Evolutionary conservation across 2,329 filamentous ascomycete genomes (phyloP).

Genomic region (Boeremia exigua): DNA sequence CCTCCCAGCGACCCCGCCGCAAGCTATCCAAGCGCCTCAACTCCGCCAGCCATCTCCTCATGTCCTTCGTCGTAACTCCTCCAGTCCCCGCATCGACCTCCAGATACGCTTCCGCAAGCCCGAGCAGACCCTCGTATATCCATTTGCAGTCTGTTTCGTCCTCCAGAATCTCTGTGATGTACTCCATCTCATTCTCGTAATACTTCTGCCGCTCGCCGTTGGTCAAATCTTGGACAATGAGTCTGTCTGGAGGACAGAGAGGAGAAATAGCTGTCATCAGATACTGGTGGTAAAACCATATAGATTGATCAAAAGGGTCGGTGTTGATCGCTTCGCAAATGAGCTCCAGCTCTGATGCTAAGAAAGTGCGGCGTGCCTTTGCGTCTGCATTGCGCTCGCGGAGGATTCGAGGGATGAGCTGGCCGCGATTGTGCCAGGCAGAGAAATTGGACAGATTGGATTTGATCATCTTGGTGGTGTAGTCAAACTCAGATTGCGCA

Average conservation of each 20-base stretch:
- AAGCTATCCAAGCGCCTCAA: conserved; percentile 75
- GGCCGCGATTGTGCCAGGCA: conserved; percentile 91
- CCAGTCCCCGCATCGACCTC: conserved; percentile 52
- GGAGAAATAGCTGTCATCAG: conserved; percentile 70
- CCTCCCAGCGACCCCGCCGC: conserved; percentile 75
- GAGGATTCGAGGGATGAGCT: conserved; percentile 78
- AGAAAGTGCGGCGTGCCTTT: conserved; percentile 67
- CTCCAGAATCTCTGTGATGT: conserved; percentile 71
- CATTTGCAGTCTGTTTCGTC: conserved; percentile 79
- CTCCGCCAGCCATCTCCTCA: conserved; percentile 63
- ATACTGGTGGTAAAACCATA: conserved; percentile 97
- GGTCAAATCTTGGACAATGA: conserved; percentile 70
- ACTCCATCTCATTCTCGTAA: conserved; percentile 73
- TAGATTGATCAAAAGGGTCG: conserved; percentile 90
- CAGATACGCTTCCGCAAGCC: conserved; percentile 71
- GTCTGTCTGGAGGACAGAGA: conserved; percentile 57
- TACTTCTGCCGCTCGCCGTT: conserved; percentile 68
- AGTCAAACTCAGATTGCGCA: conserved; percentile 81
- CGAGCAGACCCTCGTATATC: conserved; percentile 85
- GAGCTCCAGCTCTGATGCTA: conserved; percentile 78
- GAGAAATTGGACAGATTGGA: conserved; percentile 94
- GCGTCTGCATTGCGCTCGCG: conserved; percentile 71
- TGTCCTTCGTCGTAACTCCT: conserved; percentile 52
- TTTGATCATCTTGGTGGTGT: conserved; percentile 87
- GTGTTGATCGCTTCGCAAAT: conserved; percentile 82